Evolutionary conservation across 345 rosid genomes (phyloP).

Genomic region (Trapa bicornis): DNA sequence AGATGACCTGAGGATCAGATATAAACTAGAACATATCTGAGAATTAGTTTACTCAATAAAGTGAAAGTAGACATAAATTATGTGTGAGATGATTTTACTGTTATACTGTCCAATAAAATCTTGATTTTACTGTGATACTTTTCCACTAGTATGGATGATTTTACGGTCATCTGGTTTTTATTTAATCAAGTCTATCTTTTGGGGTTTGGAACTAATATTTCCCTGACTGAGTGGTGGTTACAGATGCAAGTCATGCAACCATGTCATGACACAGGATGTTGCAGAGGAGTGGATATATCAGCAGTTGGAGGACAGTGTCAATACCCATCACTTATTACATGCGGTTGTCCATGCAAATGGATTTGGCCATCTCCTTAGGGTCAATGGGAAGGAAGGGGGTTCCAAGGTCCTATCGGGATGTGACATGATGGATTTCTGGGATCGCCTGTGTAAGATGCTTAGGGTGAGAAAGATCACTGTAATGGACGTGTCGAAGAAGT

Average conservation of each 20-base stretch:
- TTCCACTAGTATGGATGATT: too few relatives aligned
- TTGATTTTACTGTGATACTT: too few relatives aligned
- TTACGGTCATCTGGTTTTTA: too few relatives aligned
- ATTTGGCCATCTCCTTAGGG: conserved; percentile 60
- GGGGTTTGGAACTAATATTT: background rate
- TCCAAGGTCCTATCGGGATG: conserved; percentile 52
- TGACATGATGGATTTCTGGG: conserved; percentile 65
- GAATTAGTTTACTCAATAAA: too few relatives aligned
- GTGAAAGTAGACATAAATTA: background rate
- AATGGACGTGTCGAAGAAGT: conserved; percentile 68
- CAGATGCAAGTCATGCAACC: conserved; percentile 49
- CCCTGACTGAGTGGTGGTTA: background rate
- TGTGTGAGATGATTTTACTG: background rate
- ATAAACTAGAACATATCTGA: too few relatives aligned
- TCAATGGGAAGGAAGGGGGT: conserved; percentile 67
- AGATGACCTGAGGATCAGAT: too few relatives aligned
- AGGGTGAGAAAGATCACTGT: conserved; percentile 59
- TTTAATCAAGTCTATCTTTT: background rate
- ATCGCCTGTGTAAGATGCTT: conserved; percentile 46
- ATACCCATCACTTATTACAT: conserved; percentile 41
- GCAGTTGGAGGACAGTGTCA: conserved; percentile 46
- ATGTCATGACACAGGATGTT: conserved; percentile 31
- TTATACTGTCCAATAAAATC: too few relatives aligned
- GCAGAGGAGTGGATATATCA: conserved; percentile 51
- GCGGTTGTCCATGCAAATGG: conserved; percentile 59